Conservation (phyloP, 768 basidiomycete species). For the Gymnopilus junonius region DNA sequence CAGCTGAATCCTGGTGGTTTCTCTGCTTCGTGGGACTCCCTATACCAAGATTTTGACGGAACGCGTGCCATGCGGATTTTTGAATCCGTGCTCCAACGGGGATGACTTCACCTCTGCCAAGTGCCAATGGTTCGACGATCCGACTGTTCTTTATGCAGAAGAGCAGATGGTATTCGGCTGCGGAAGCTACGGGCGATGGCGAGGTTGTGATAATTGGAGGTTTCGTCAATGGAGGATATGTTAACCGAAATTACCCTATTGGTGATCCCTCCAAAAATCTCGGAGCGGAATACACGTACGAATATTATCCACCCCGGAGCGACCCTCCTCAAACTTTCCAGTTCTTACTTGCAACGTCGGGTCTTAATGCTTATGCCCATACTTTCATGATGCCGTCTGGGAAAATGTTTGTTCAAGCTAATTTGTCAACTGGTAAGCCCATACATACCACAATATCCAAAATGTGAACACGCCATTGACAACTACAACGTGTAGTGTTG, state of each 20-base stretch:
- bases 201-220: constrained; percentile 81
- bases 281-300: constrained; percentile 80
- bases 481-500: constrained; percentile 21
- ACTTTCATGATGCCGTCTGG: constrained; percentile 78
- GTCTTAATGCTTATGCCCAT: constrained; percentile 79
- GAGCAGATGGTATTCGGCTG: constrained; percentile 78
- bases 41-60: constrained; percentile 83
- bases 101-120: constrained; percentile 50
- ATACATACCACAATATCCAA: constrained; percentile 9
- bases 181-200: constrained; percentile 78
- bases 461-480: not conserved
- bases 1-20: constrained; percentile 48
- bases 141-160: constrained; percentile 66
- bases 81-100: constrained; percentile 69
- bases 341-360: constrained; percentile 74
- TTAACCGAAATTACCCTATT: constrained; percentile 78
- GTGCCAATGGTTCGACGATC: constrained; percentile 79
- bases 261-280: constrained; percentile 63
- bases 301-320: constrained; percentile 76
- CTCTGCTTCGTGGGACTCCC: constrained; percentile 61
- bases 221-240: constrained; percentile 77
- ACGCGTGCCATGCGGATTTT: constrained; percentile 76
- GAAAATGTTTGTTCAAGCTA: constrained; percentile 82
- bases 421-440: constrained; percentile 70
- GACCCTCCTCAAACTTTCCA: constrained; percentile 54